Evolutionary conservation across 2,329 filamentous ascomycete genomes (phyloP), one percentile per base, ranked within the genome.

Genomic region (Neonectria faginata): DNA sequence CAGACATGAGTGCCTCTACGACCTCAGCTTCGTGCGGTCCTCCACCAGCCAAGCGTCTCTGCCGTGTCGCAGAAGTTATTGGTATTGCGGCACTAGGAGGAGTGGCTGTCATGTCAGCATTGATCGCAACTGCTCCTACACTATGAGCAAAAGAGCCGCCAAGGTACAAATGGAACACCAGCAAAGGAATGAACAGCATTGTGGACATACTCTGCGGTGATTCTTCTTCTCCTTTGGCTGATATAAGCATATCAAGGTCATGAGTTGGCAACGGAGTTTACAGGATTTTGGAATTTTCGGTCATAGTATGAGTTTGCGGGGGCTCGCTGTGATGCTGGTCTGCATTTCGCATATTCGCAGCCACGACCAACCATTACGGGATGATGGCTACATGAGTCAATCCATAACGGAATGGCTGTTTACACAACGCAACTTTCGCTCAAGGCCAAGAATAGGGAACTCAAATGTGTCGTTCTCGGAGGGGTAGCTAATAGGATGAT

Each of bases 41-140:
- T 36, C 70, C 67, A 10, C 73, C 76, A 16, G 57, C 33, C 3
- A 80, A 80, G 52, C 75, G 78, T 6, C 62, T 80, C 45, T 75
- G 76, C 12, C 75, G 73, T 51, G 75, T 75, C 45, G 79, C 77
- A 4, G 79, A 81, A 55, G 74, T 74, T 0, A 66, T 80, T 25
- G 77, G 79, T 9, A 78, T 76, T 41, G 78, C 76, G 11, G 76
- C 79, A 5, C 67, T 81, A 3, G 79, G 79, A 8, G 79, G 79
- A 20, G 70, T 78, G 8, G 78, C 78, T n/a, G 79, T 80, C 42
- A 76, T 80, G 74, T 78, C 78, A 25, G 79, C 78, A 3, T 65
- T 81, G 39, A 80, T 81, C 55, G 79, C 77, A 20, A 80, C 78
- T 3, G 79, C 79, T 3, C 79, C 79, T 3, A 67, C 69, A 11